A percentile compares a stretch with the other conserved stretches of the same genome.
Conservation (phyloP, 495 filamentous ascomycete genomes). For the Astrothelium macrocarpum region DNA sequence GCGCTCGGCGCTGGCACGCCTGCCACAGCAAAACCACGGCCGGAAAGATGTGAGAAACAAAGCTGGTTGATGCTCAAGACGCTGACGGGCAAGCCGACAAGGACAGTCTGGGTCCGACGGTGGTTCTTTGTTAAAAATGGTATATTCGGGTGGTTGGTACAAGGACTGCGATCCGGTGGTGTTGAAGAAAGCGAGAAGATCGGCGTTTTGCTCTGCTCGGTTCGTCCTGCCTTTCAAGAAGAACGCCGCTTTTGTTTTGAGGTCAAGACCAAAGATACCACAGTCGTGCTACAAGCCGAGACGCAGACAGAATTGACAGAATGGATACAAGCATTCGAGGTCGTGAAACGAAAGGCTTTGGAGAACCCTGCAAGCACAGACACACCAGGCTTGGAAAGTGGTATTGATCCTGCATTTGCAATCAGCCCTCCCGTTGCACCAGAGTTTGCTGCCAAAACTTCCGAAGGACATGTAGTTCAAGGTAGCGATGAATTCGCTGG, state of each 20-base stretch:
- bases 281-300: constrained; percentile 82
- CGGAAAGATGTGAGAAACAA: constrained; percentile 61
- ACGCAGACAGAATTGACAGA: constrained; percentile 80
- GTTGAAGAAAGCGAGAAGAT: constrained; percentile 95
- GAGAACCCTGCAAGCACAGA: constrained; percentile 62
- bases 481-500: constrained; percentile 43
- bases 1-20: constrained; percentile 40
- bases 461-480: constrained; percentile 57
- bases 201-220: constrained; percentile 85
- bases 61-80: constrained; percentile 85
- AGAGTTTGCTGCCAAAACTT: constrained; percentile 71
- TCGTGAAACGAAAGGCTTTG: constrained; percentile 83
- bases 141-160: constrained; percentile 92
- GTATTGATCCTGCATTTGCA: constrained; percentile 76
- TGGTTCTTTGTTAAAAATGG: constrained; percentile 96
- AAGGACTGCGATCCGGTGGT: constrained; percentile 70
- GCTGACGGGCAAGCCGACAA: constrained; percentile 74
- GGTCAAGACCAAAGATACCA: constrained; percentile 94
- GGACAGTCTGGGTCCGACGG: constrained; percentile 75
- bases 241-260: constrained; percentile 96
- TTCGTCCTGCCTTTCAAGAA: constrained; percentile 82
- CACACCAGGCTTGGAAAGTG: constrained; percentile 29
- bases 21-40: constrained; percentile 29
- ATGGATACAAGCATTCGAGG: constrained; percentile 87
- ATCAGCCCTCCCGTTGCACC: constrained; percentile 81